Percentiles rank a stretch among this genome's conserved stretches.
Conservation (phyloP, 1,284 basidiomycete genomes). For the Ustilago hordei region DNA sequence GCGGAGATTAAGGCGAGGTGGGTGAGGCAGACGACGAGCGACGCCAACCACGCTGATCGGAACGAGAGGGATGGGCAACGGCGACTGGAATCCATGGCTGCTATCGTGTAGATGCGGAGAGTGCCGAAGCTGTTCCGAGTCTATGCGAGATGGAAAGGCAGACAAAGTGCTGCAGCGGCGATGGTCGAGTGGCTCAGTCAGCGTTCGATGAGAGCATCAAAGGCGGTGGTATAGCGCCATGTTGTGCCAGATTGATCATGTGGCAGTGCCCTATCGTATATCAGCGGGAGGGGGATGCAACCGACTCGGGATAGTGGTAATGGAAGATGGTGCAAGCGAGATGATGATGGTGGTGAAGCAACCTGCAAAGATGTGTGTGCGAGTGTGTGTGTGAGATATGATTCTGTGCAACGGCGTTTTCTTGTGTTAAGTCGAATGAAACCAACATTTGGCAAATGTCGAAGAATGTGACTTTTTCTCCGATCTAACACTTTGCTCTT, state of each 20-base stretch:
- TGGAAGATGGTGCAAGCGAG: background rate
- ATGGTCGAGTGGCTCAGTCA: too few species aligned
- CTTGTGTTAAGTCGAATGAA: too few species aligned
- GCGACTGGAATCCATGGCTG: constrained; percentile 1
- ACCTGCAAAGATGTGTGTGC: background rate
- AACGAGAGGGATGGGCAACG: constrained; percentile 17
- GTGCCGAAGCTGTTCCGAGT: background rate
- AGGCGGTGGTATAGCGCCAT: background rate
- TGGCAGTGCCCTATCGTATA: background rate
- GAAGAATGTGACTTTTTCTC: too few species aligned
- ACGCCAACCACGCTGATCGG: background rate
- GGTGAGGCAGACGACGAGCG: background rate
- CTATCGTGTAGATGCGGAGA: constrained; percentile 10
- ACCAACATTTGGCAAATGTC: too few species aligned
- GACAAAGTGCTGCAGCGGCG: background rate
- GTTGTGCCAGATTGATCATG: background rate
- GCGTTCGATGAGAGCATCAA: background rate
- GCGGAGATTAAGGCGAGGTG: constrained; percentile 14
- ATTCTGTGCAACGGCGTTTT: too few species aligned
- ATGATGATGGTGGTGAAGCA: background rate
- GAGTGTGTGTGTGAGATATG: too few species aligned
- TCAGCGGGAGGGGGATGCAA: too few species aligned
- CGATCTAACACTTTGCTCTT: too few species aligned
- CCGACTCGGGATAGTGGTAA: too few species aligned
- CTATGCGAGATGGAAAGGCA: background rate